Conservation (phyloP, 768 basidiomycete species). For the Crepidotus variabilis region DNA sequence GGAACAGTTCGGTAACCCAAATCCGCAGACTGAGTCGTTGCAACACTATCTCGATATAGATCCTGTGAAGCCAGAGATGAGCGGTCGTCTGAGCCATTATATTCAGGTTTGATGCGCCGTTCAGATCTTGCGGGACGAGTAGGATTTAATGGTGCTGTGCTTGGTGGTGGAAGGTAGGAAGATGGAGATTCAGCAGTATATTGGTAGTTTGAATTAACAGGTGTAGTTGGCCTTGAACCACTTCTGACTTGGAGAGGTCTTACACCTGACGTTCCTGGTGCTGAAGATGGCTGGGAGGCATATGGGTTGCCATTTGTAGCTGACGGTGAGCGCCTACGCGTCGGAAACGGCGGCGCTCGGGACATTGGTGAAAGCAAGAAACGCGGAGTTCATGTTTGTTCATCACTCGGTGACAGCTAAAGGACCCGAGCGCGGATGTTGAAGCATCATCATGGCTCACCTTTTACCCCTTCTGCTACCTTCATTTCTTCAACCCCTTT, state of each 20-base stretch:
- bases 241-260: conserved; percentile 57
- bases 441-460: not conserved
- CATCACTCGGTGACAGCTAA: not conserved
- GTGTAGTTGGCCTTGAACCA: conserved; percentile 50
- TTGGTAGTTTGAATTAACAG: conserved; percentile 34
- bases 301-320: conserved; percentile 35
- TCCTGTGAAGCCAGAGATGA: conserved; percentile 42
- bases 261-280: conserved; percentile 32
- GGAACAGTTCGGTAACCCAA: conserved; percentile 19
- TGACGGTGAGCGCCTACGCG: conserved; percentile 49
- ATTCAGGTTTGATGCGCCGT: conserved; percentile 54
- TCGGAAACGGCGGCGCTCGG: conserved; percentile 53
- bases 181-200: conserved; percentile 20
- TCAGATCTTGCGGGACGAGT: conserved; percentile 68
- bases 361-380: conserved; percentile 39
- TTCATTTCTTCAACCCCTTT: conserved; percentile 24
- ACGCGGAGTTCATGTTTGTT: not conserved
- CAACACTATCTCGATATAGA: conserved; percentile 47
- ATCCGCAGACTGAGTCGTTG: conserved; percentile 44
- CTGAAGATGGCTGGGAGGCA: conserved; percentile 31
- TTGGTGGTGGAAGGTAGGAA: conserved; percentile 32
- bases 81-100: conserved; percentile 43
- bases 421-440: not conserved
- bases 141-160: conserved; percentile 46
- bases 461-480: conserved; percentile 20